Conservation (phyloP, 768 basidiomycete species). For the Ramaria sp. region DNA sequence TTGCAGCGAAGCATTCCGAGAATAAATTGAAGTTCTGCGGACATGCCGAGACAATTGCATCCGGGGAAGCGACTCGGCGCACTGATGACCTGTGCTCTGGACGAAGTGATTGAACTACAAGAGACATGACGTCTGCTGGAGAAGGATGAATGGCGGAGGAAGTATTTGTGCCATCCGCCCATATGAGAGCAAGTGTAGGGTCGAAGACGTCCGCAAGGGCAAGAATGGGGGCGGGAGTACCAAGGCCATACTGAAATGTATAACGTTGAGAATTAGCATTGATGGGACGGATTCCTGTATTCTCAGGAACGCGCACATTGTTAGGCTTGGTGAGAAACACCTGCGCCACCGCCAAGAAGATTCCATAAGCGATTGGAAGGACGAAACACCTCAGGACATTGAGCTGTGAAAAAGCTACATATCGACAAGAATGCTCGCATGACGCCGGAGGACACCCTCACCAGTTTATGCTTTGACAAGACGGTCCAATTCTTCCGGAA, state of each 20-base stretch:
- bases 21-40: conserved; percentile 65
- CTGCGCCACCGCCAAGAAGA: conserved; percentile 57
- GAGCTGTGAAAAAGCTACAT: conserved; percentile 25
- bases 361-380: conserved; percentile 53
- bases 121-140: conserved; percentile 48
- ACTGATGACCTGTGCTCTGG: conserved; percentile 37
- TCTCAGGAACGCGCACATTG: conserved; percentile 35
- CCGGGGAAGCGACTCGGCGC: conserved; percentile 33
- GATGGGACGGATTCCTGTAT: neutral
- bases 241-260: conserved; percentile 32
- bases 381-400: conserved; percentile 54
- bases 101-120: conserved; percentile 43
- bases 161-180: conserved; percentile 56
- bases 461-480: conserved; percentile 52
- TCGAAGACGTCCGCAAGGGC: conserved; percentile 41
- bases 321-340: conserved; percentile 47
- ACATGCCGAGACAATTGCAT: conserved; percentile 45
- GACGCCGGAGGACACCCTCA: conserved; percentile 22
- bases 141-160: conserved; percentile 39
- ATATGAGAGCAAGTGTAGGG: conserved; percentile 42
- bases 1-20: conserved; percentile 60
- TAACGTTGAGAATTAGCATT: neutral
- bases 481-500: conserved; percentile 72
- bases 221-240: conserved; percentile 39
- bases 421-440: neutral